Conservation (phyloP, 257 asterid genomes). For the Verbascum thapsus region DNA sequence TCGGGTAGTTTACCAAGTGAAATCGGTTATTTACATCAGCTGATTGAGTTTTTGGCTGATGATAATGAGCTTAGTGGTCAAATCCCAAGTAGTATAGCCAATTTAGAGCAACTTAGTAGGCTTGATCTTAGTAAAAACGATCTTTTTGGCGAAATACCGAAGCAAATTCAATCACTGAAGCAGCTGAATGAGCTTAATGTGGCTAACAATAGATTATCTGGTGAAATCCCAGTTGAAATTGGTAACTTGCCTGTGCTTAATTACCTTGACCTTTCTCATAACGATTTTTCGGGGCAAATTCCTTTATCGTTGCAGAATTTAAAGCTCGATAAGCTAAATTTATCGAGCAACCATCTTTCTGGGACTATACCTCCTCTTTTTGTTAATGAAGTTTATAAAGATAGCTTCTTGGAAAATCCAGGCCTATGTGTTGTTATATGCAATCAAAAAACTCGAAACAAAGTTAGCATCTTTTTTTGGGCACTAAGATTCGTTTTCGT, state of each 20-base stretch:
- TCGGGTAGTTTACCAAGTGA: slow-evolving; percentile 66
- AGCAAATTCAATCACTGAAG: slow-evolving; percentile 45
- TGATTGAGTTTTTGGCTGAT: slow-evolving; percentile 50
- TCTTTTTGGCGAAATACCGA: slow-evolving; percentile 63
- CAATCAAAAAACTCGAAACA: slow-evolving; percentile 12
- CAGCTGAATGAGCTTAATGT: slow-evolving; percentile 66
- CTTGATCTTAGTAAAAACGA: slow-evolving; percentile 64
- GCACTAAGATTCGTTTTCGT: slow-evolving; percentile 40
- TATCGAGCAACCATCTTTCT: slow-evolving; percentile 62
- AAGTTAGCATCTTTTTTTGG: slow-evolving; percentile 35
- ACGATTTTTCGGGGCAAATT: slow-evolving; percentile 55
- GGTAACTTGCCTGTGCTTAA: slow-evolving; percentile 67
- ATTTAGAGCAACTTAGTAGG: slow-evolving; percentile 47
- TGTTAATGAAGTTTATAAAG: slow-evolving; percentile 39
- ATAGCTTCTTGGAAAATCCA: slow-evolving; percentile 78
- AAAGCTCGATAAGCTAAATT: slow-evolving; percentile 64
- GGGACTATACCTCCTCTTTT: slow-evolving; percentile 66
- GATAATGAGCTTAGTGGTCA: slow-evolving; percentile 56
- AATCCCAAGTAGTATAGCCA: slow-evolving; percentile 54
- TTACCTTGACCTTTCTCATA: slow-evolving; percentile 79
- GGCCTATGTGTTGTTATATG: slow-evolving; percentile 60
- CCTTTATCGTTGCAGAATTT: slow-evolving; percentile 63
- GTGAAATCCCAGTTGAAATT: slow-evolving; percentile 64
- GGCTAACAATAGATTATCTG: slow-evolving; percentile 58
- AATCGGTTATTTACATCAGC: slow-evolving; percentile 48